Conservation (phyloP, 1,139 yeast species). For the Pichia sorboxylosa region DNA sequence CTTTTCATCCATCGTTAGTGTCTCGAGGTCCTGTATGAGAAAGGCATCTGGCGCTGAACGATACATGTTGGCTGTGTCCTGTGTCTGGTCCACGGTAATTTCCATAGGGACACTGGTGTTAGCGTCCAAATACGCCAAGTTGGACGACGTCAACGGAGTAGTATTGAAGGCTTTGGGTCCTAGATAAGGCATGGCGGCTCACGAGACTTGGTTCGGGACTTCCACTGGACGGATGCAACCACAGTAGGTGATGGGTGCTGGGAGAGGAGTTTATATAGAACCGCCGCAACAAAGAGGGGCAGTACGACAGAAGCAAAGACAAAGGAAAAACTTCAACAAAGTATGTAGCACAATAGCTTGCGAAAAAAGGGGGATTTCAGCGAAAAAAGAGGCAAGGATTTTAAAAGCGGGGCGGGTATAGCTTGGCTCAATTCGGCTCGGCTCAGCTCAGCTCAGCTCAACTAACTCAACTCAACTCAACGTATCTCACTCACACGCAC, state of each 20-base stretch:
- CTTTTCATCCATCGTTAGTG: neutral
- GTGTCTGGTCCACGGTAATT: neutral
- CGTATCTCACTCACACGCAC: no score
- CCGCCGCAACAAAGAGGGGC: neutral
- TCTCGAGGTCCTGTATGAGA: no score
- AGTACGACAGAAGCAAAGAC: neutral
- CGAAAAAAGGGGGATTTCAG: no score
- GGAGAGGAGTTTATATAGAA: neutral
- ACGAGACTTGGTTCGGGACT: no score
- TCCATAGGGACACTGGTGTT: neutral
- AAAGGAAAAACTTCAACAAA: no score
- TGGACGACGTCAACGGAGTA: constrained; percentile 21
- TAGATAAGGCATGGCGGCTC: constrained; percentile 22
- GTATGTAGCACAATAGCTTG: no score
- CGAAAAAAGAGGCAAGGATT: no score
- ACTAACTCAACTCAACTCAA: no score
- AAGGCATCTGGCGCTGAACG: neutral
- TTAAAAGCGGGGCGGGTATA: no score
- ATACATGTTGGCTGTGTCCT: neutral
- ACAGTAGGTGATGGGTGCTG: neutral
- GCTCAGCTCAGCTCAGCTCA: no score
- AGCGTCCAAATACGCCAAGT: constrained; percentile 9
- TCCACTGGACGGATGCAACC: no score
- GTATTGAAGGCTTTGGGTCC: constrained; percentile 24
- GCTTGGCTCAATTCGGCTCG: no score